These are phyloP conservation scores for Cicer pinnatifidum DNA, from an alignment of 306 rosid species.

Conservation along the genomic window DNA sequence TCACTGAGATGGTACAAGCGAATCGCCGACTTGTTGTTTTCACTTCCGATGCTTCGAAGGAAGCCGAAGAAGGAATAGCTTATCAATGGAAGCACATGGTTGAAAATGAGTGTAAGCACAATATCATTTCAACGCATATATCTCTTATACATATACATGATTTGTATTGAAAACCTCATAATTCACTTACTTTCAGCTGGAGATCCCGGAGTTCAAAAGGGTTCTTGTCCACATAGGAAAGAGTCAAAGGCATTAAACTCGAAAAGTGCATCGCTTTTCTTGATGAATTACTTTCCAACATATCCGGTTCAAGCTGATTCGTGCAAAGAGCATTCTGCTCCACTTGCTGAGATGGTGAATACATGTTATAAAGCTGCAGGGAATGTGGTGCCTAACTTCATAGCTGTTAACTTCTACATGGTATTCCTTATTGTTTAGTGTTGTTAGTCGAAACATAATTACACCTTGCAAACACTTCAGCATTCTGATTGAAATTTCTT, in stretches of 20 bases:
- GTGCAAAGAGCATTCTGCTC: constrained; percentile 94
- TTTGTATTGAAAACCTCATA: constrained; percentile 22
- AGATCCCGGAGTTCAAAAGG: constrained; percentile 82
- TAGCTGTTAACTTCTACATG: constrained; percentile 97
- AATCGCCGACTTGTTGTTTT: constrained; percentile 90
- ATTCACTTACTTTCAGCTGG: constrained; percentile 74
- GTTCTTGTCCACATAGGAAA: constrained; percentile 84
- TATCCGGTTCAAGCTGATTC: constrained; percentile 92
- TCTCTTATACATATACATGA: constrained; percentile 1
- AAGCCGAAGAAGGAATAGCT: constrained; percentile 90
- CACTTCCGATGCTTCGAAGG: constrained; percentile 89
- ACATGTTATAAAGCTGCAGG: constrained; percentile 95
- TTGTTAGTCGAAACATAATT: constrained; percentile 28
- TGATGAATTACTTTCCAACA: constrained; percentile 89
- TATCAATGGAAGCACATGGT: constrained; percentile 95
- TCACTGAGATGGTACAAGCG: constrained; percentile 75
- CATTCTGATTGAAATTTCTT: constrained; percentile 48
- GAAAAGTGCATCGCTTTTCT: constrained; percentile 70
- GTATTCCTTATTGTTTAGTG: constrained; percentile 50
- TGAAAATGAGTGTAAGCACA: constrained; percentile 83
- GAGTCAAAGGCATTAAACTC: constrained; percentile 85
- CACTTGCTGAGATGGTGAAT: constrained; percentile 80
- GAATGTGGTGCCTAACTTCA: constrained; percentile 73
- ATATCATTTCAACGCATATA: constrained; percentile 16
- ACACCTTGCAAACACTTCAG: constrained; percentile 31